Evolutionary conservation across 495 filamentous ascomycete genomes (phyloP), one percentile per base, ranked within the genome.

Genomic region (Sphaerosporella brunnea): DNA sequence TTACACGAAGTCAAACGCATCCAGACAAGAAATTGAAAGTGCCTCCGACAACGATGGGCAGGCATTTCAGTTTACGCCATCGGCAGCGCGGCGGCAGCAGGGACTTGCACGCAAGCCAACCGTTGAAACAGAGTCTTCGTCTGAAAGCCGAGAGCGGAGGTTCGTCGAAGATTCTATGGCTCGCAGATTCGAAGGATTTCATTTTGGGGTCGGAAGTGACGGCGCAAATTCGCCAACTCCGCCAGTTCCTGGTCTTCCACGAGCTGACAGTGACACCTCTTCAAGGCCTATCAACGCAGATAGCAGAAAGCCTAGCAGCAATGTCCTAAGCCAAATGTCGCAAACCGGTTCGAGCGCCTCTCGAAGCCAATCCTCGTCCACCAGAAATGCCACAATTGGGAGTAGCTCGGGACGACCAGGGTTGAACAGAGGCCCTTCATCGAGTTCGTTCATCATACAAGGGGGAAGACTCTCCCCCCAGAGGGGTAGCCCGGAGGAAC

Each of bases 301-400:
- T 10, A 59, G 54, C 32, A 53, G 56, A 38, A 51, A 54, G 26
- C 51, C 56, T 4, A 59, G 56, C 15, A 59, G 56, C 28, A 51
- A 43, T 26, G 51, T 58, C 23, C 40, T 58, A 18, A 53, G 53
- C 21, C 48, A 55, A 23, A n/a, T 49, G 26, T 53, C 43, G 21
- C 55, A 54, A 50, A 51, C 48, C 30, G 56, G 58, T 26, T 16
- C 49, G 13, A 51, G 46, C 30, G 43, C 45, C 15, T 36, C 45
- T 10, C 46, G 51, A 18, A 54, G 51, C n/a, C 43, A 54, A 40
- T 45, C 55, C 7, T 58, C 56, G 2, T 26, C 45, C 8, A 40
- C 32, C 39, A 39, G 25, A 5, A 40, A 45, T 4, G 2, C 20
- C 23, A 28, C 40, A n/a, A 50, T 43, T 9, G 48, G 43, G 36